phyloP scores from a whole-genome alignment of 305 asterid species.

The Vinca major region DNA sequence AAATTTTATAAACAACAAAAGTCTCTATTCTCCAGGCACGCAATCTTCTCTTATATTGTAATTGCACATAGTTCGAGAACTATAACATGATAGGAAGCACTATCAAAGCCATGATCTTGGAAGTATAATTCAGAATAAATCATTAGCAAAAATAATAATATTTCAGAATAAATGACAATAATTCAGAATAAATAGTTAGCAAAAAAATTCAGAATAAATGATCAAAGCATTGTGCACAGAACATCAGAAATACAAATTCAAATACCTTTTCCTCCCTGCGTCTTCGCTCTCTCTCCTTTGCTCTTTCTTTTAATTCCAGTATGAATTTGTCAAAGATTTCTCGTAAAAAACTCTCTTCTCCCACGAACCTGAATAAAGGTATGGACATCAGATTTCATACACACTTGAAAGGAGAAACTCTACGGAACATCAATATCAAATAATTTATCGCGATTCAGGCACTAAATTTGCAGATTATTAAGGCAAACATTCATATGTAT shows the following conservation, averaged over 20 bases:
- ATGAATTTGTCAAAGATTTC: slow-evolving; percentile 57
- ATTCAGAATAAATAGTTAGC: too few relatives aligned
- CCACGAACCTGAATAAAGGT: slow-evolving; percentile 52
- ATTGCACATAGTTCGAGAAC: neutral
- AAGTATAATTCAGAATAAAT: neutral
- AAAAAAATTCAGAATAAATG: neutral
- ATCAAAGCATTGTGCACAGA: neutral
- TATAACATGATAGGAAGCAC: neutral
- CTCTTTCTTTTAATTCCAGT: slow-evolving; percentile 55
- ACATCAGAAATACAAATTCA: slow-evolving; percentile 8
- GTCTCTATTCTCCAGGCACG: neutral
- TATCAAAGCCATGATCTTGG: neutral
- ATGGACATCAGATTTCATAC: slow-evolving; percentile 9
- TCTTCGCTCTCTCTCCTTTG: slow-evolving; percentile 70
- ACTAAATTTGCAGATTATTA: neutral
- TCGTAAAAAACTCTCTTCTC: slow-evolving; percentile 53
- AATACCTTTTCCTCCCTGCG: slow-evolving; percentile 77
- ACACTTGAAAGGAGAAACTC: neutral
- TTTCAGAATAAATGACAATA: too few relatives aligned
- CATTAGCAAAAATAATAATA: too few relatives aligned
- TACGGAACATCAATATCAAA: too few relatives aligned
- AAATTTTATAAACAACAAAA: neutral
- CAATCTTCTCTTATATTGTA: neutral
- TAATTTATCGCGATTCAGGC: neutral
- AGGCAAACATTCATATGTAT: neutral